Conservation (phyloP, 1,284 basidiomycete species). For the Schizophyllum commune region DNA sequence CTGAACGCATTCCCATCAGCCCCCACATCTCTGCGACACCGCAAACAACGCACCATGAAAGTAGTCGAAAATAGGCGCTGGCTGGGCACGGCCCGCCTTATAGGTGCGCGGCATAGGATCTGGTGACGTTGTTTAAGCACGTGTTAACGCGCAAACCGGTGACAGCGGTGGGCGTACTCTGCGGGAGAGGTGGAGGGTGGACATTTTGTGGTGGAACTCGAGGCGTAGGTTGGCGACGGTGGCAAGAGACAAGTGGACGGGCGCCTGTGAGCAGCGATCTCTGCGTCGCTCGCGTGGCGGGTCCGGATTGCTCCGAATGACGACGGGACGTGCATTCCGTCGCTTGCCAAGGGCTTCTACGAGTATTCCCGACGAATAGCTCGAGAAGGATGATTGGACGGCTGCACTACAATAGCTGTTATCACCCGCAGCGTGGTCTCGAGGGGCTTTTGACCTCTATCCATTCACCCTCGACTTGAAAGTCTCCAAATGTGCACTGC, state of each 20-base stretch:
- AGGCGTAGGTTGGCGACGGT: not conserved
- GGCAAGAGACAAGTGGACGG: not conserved
- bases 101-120: not conserved
- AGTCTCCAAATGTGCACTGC: no score
- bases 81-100: not conserved
- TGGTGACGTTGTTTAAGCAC: not conserved
- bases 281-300: not conserved
- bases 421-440: no score
- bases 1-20: not conserved
- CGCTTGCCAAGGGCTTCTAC: no score
- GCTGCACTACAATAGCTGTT: no score
- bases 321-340: not conserved
- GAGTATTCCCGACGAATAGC: not conserved
- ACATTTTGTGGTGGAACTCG: not conserved
- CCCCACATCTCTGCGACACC: not conserved
- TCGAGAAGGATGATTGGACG: not conserved
- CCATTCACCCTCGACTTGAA: no score
- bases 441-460: no score
- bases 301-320: not conserved
- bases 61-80: slow-evolving; percentile 17
- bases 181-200: not conserved
- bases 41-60: slow-evolving; percentile 34
- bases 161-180: not conserved
- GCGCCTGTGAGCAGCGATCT: not conserved
- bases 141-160: not conserved